A percentile compares a stretch with the other conserved stretches of the same genome.
Conservation (phyloP, 176 grass and related monocot genomes). For the Phoenix roebelenii region DNA sequence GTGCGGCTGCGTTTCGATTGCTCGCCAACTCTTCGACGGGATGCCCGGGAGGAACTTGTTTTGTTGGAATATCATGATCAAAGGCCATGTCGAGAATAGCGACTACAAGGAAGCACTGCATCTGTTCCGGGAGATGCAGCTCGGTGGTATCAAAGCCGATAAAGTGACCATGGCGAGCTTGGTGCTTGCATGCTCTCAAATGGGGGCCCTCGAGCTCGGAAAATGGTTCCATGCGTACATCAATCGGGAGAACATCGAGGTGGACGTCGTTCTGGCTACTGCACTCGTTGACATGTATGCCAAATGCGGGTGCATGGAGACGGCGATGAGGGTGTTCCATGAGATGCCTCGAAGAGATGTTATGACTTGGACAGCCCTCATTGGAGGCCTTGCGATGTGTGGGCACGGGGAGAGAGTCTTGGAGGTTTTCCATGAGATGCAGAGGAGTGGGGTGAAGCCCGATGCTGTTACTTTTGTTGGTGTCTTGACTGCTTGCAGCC, state of each 20-base stretch:
- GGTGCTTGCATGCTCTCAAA: slow-evolving; percentile 3
- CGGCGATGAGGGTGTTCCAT: slow-evolving; percentile 2
- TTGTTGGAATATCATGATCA: slow-evolving; percentile 19
- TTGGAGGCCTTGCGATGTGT: slow-evolving; percentile 9
- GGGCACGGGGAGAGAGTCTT: slow-evolving; percentile 11
- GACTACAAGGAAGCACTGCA: slow-evolving; percentile 10
- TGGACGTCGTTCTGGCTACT: slow-evolving; percentile 11
- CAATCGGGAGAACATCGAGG: not conserved
- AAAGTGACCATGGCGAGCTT: slow-evolving; percentile 19
- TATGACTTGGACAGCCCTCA: slow-evolving; percentile 11
- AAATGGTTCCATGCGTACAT: slow-evolving; percentile 20
- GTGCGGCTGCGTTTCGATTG: slow-evolving; percentile 6
- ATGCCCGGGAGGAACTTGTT: slow-evolving; percentile 14
- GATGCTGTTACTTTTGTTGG: slow-evolving; percentile 12
- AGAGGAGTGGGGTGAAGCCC: slow-evolving; percentile 8
- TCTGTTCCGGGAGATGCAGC: slow-evolving; percentile 12
- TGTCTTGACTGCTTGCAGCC: slow-evolving; percentile 16
- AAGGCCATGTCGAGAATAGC: slow-evolving; percentile 9
- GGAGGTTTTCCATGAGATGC: slow-evolving; percentile 5
- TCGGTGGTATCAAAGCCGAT: slow-evolving; percentile 5
- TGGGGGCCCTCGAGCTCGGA: slow-evolving; percentile 13
- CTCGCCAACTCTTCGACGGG: slow-evolving; percentile 7
- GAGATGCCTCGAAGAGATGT: slow-evolving; percentile 15
- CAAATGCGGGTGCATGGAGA: slow-evolving; percentile 10
- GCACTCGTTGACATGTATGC: slow-evolving; percentile 21